Evolutionary conservation across 352 stramenopile genomes (phyloP).

Genomic region (Phytophthora sp.): DNA sequence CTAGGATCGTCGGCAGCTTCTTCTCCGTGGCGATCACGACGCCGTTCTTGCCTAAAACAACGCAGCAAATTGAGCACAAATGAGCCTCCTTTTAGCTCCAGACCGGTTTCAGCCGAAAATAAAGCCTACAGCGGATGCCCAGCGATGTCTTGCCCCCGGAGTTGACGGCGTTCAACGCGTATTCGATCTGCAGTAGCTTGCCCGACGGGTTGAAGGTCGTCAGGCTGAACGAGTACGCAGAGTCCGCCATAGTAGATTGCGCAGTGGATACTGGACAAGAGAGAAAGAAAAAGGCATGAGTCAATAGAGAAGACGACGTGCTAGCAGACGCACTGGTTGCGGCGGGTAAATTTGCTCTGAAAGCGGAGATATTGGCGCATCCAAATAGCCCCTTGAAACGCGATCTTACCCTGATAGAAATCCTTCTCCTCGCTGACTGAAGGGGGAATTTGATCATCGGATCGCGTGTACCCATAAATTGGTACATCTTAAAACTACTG

Average conservation of each 20-base stretch:
- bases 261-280: conserved; percentile 5
- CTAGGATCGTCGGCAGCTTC: conserved; percentile 95
- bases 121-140: conserved; percentile 94
- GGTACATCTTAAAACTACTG: conserved; percentile 19
- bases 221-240: conserved; percentile 98
- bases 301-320: conserved; percentile 6
- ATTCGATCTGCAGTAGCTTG: conserved; percentile 99
- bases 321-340: background rate
- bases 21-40: conserved; percentile 99
- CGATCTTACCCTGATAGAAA: conserved; percentile 42
- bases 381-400: conserved; percentile 18
- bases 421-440: conserved; percentile 39
- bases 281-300: background rate
- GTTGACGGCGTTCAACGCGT: conserved; percentile 98
- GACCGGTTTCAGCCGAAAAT: background rate
- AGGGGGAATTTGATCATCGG: conserved; percentile 28
- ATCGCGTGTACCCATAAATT: conserved; percentile 22
- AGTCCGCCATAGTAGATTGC: conserved; percentile 92
- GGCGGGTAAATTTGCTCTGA: background rate
- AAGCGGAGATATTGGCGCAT: conserved; percentile 3
- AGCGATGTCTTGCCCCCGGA: conserved; percentile 97
- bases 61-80: background rate
- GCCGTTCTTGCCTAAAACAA: conserved; percentile 96
- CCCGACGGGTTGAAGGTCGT: conserved; percentile 99
- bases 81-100: background rate